Evolutionary conservation across 495 filamentous ascomycete species (phyloP).

Genomic region (Talaromyces adpressus): DNA sequence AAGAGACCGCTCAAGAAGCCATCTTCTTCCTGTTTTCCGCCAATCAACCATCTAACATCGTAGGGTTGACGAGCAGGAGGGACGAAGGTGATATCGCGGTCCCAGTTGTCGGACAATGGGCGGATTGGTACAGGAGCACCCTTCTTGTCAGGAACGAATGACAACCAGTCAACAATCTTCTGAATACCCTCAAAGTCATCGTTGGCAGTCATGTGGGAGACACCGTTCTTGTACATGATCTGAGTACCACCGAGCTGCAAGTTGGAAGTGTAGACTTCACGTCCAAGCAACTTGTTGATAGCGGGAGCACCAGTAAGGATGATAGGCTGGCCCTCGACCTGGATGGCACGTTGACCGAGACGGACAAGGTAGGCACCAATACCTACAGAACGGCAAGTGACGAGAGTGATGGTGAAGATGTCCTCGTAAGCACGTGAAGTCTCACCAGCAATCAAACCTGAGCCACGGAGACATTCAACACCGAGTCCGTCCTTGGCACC

Average conservation of each 20-base stretch:
- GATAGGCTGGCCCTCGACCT: conserved; percentile 98
- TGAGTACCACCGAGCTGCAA: conserved; percentile 97
- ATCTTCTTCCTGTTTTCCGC: conserved; percentile 80
- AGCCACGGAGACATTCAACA: conserved; percentile 95
- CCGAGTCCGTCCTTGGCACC: conserved; percentile 94
- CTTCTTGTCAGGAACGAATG: conserved; percentile 92
- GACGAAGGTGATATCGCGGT: conserved; percentile 80
- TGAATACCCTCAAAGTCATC: conserved; percentile 97
- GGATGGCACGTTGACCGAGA: conserved; percentile 94
- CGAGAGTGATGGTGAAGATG: conserved; percentile 97
- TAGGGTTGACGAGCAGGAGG: conserved; percentile 86
- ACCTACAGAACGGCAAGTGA: conserved; percentile 95
- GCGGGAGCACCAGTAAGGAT: conserved; percentile 96
- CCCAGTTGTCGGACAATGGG: conserved; percentile 81
- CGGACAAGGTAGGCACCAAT: conserved; percentile 98
- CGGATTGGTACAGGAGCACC: conserved; percentile 81
- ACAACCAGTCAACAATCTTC: conserved; percentile 97
- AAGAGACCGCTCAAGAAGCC: conserved; percentile 89
- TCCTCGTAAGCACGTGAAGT: conserved; percentile 97
- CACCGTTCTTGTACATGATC: conserved; percentile 99
- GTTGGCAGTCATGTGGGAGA: conserved; percentile 95
- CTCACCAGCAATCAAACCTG: conserved; percentile 95
- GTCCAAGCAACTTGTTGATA: conserved; percentile 95
- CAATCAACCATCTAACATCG: conserved; percentile 89
- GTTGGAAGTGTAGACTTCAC: conserved; percentile 98